These are phyloP conservation scores for Citrus inodora DNA, from an alignment of 345 rosid species.

Conservation along the genomic window DNA sequence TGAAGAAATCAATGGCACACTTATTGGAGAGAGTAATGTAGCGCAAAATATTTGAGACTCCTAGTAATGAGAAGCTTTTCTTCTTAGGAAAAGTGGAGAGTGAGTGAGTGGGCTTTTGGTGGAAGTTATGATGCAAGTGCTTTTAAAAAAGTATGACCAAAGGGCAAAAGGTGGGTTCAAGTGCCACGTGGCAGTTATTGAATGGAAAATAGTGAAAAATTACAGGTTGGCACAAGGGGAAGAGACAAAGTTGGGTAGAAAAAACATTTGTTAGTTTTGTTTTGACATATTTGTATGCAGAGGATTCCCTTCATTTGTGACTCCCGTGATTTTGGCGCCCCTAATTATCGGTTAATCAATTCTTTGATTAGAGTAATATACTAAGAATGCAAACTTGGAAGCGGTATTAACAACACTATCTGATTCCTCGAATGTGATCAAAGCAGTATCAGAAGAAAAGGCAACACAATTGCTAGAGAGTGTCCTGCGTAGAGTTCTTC, in stretches of 20 bases:
- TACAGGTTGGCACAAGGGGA: constrained; percentile 38
- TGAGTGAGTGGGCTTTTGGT: constrained; percentile 18
- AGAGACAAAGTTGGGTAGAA: constrained; percentile 28
- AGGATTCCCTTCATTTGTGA: constrained; percentile 10
- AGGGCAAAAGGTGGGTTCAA: constrained; percentile 19
- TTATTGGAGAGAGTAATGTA: constrained; percentile 26
- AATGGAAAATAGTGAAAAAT: constrained; percentile 24
- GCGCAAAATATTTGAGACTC: not conserved
- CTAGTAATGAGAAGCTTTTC: not conserved
- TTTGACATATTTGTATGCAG: constrained; percentile 21
- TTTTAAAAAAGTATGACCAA: constrained; percentile 20
- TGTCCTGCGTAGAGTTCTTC: not conserved
- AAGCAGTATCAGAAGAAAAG: not conserved
- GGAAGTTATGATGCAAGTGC: constrained; percentile 23
- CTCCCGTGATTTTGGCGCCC: constrained; percentile 26
- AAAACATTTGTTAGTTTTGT: constrained; percentile 13
- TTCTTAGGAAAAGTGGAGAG: constrained; percentile 22
- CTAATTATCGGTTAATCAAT: constrained; percentile 10
- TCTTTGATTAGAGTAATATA: too few species aligned
- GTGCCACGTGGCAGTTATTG: constrained; percentile 22
- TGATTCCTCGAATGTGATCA: not conserved
- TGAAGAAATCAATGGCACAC: constrained; percentile 45
- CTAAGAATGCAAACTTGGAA: not conserved
- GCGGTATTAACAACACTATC: not conserved
- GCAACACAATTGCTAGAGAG: not conserved